These are phyloP conservation scores for Bacterosira constricta DNA, from an alignment of 108 stramenopile species.

Conservation along the genomic window DNA sequence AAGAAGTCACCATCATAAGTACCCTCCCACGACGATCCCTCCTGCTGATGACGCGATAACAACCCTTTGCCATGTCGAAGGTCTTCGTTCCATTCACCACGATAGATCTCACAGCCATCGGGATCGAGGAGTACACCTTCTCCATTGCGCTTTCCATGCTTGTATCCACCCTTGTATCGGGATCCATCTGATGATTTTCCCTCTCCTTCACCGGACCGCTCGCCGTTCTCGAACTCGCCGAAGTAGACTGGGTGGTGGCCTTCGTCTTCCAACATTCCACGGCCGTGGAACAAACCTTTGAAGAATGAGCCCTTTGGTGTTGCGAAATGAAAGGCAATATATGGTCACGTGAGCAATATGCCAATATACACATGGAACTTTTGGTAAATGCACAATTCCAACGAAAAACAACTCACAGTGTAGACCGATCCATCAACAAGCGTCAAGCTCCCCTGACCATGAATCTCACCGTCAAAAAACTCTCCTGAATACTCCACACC, in stretches of 20 bases:
- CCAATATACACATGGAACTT: too few relatives aligned
- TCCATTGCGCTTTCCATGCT: slow-evolving; percentile 42
- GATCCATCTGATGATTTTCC: slow-evolving; percentile 30
- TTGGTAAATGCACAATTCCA: too few relatives aligned
- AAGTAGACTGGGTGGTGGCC: slow-evolving; percentile 11
- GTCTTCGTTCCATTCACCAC: slow-evolving; percentile 43
- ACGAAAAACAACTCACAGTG: slow-evolving; percentile 3
- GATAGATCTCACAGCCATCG: slow-evolving; percentile 22
- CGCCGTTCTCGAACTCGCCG: slow-evolving; percentile 40
- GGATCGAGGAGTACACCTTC: slow-evolving; percentile 21
- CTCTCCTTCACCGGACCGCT: slow-evolving; percentile 41
- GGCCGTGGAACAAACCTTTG: slow-evolving; percentile 38
- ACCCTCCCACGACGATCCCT: slow-evolving; percentile 16
- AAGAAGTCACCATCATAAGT: slow-evolving; percentile 38
- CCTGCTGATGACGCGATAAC: slow-evolving; percentile 1
- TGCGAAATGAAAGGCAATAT: too few relatives aligned
- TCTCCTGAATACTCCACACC: slow-evolving; percentile 47
- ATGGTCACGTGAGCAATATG: too few relatives aligned
- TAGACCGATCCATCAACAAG: slow-evolving; percentile 33
- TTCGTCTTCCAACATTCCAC: slow-evolving; percentile 28
- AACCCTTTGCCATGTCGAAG: slow-evolving; percentile 38
- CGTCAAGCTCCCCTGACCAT: slow-evolving; percentile 38
- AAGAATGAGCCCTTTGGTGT: slow-evolving; percentile 22
- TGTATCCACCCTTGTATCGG: slow-evolving; percentile 29
- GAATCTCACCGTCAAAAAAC: slow-evolving; percentile 30